Conservation (phyloP, 306 rosid species). For the Echinosophora koreensis region DNA sequence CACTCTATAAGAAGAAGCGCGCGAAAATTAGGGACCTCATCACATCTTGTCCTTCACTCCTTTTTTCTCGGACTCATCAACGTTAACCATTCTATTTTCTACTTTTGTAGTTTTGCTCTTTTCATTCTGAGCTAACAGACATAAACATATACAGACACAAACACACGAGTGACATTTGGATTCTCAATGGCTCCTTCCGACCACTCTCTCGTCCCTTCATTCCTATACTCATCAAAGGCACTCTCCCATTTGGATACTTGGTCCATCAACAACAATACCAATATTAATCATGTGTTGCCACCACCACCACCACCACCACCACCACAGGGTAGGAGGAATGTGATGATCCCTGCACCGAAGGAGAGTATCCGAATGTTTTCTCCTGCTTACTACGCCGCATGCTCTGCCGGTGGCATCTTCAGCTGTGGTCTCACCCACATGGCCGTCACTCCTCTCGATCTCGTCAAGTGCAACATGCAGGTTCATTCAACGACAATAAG, state of each 20-base stretch:
- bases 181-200: constrained; percentile 55
- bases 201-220: constrained; percentile 63
- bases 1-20: constrained; percentile 3
- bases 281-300: constrained; percentile 32
- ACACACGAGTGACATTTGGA: not conserved
- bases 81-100: not conserved
- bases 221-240: constrained; percentile 59
- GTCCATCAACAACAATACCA: too few species aligned
- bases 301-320: constrained; percentile 17
- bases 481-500: too few species aligned
- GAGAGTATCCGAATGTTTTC: constrained; percentile 68
- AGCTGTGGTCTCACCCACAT: constrained; percentile 73
- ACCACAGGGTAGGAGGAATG: constrained; percentile 3
- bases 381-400: constrained; percentile 65
- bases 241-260: constrained; percentile 46
- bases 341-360: constrained; percentile 67
- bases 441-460: constrained; percentile 81
- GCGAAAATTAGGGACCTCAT: constrained; percentile 44
- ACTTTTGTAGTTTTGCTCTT: too few species aligned
- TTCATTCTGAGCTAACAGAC: not conserved
- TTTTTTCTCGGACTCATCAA: constrained; percentile 38
- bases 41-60: not conserved
- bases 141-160: not conserved
- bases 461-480: constrained; percentile 95
- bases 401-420: constrained; percentile 66